These are phyloP conservation scores for Arachis monticola DNA, from an alignment of 331 rosid species.

Conservation along the genomic window DNA sequence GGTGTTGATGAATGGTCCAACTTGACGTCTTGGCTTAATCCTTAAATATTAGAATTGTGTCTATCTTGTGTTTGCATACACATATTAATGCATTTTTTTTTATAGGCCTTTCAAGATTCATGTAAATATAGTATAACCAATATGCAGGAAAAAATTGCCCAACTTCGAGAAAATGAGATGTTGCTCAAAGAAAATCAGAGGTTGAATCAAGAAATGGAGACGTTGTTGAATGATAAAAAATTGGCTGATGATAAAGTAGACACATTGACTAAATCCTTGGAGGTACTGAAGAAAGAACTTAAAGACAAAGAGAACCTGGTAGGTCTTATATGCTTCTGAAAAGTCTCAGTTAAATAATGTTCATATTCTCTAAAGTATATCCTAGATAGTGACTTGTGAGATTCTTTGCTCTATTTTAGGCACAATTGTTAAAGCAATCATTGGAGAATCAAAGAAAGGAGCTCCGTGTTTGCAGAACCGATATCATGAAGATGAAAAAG, in stretches of 20 bases:
- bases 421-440: constrained; percentile 70
- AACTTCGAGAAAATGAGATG: constrained; percentile 55
- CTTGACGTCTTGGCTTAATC: constrained; percentile 3
- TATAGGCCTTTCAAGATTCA: not conserved
- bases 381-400: not conserved
- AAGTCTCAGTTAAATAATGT: constrained; percentile 28
- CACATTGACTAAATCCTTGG: constrained; percentile 65
- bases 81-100: not conserved
- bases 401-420: constrained; percentile 50
- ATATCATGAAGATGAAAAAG: constrained; percentile 73
- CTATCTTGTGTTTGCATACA: constrained; percentile 11
- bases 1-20: constrained; percentile 1
- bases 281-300: constrained; percentile 69
- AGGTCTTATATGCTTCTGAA: constrained; percentile 34
- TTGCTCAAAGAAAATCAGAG: constrained; percentile 56
- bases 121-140: constrained; percentile 12
- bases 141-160: constrained; percentile 71
- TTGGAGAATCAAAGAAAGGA: constrained; percentile 72
- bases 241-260: constrained; percentile 62
- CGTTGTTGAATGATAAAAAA: constrained; percentile 61
- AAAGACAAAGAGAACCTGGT: constrained; percentile 76
- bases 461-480: constrained; percentile 69
- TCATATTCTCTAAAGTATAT: constrained; percentile 25
- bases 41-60: not conserved
- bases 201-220: constrained; percentile 58